Conservation (phyloP, 2,329 filamentous ascomycete genomes). For the Arthroderma sp. region DNA sequence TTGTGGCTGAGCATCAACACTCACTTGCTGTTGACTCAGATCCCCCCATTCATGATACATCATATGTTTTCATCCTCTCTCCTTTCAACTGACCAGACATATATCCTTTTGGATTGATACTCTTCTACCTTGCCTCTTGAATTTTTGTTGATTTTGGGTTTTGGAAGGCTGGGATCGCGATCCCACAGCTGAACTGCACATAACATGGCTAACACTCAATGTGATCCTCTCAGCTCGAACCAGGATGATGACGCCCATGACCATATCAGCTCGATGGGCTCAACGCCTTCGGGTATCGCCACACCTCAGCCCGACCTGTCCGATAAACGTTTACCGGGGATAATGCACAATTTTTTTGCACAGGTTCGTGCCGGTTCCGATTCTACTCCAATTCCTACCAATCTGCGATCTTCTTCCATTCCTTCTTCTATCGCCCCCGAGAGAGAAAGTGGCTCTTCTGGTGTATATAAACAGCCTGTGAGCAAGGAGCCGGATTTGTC, state of each 20-base stretch:
- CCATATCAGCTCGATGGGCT: conserved; percentile 55
- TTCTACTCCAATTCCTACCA: conserved; percentile 45
- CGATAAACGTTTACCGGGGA: conserved; percentile 89
- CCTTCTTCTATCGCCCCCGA: not conserved
- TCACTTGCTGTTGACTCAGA: no score
- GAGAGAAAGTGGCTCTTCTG: not conserved
- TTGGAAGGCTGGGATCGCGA: no score
- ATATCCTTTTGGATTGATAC: not conserved
- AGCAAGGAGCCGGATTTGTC: no score
- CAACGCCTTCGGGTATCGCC: conserved; percentile 77
- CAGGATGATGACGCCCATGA: conserved; percentile 32
- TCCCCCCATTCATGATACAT: no score
- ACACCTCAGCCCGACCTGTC: conserved; percentile 87
- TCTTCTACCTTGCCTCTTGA: not conserved
- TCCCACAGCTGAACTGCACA: no score
- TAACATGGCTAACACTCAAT: conserved; percentile 15
- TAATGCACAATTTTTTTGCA: conserved; percentile 91
- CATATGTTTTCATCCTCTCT: not conserved
- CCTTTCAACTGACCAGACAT: not conserved
- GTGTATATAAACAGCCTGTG: not conserved
- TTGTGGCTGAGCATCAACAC: no score
- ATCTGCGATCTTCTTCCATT: conserved; percentile 22
- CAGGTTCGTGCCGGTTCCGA: conserved; percentile 92
- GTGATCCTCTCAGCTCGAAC: conserved; percentile 4
- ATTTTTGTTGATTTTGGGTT: no score